Base-by-base conservation (phyloP, 2,329 filamentous ascomycete genomes). In the Colletotrichum gigasporum region DNA sequence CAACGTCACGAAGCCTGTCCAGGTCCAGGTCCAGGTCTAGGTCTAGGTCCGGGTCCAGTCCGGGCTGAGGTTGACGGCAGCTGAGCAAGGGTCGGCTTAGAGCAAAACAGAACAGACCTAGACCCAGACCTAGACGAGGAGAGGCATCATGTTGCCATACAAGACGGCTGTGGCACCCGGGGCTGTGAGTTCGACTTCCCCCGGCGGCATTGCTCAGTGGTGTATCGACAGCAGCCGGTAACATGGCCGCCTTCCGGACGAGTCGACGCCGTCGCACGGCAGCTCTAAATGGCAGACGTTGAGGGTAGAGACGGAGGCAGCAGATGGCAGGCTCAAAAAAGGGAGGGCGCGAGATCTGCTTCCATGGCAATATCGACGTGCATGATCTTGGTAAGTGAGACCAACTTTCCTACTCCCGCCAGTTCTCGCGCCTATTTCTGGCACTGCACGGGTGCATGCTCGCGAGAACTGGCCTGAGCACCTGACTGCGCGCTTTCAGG, bases 381-480 rank as follows among this genome's bases (percentile, higher is more conserved):
- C 61, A 67, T 65, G 55, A 67, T 65, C 55, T 67, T 58, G 50
- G 3, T 28, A 54, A 59, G 53, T 59, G 50, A 64, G 35, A 55
- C 59, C 24, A 24, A 12, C 9, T 20, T 30, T 42, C 26, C 14
- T n/a, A n/a, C n/a, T 32, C 30, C 34, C 26, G 20, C 30, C 34
- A 50, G 18, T 53, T 24, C 16, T 14, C 14, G 22, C 18, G 30
- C 3, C 20, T 11, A 35, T 41, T 24, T 32, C 50, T 12, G 50
- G 12, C 9, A 11, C 12, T 55, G 30, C 24, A 18, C 51, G 32
- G 47, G 14, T 52, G 48, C 37, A 53, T 16, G 24, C n/a, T n/a
- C 24, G 16, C 18, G 10, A 30, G 22, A 14, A 16, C 7, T 22
- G n/a, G 18, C 20, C 12, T n/a, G 6, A 16, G 34, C 32, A 34